Conservation (phyloP, 108 stramenopile genomes). For the Nitzschia palea region DNA sequence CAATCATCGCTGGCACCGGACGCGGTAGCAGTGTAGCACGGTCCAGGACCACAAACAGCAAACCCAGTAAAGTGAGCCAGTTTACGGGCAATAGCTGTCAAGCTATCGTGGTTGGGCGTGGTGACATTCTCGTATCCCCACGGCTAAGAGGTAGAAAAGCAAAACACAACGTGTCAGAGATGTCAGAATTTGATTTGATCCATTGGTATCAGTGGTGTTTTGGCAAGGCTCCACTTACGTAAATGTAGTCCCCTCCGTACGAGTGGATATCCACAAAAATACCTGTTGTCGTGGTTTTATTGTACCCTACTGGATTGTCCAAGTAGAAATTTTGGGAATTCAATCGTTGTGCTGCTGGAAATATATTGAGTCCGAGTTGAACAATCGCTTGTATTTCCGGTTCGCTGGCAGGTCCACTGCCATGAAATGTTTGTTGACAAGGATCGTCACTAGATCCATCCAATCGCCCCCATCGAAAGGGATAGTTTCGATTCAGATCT, state of each 20-base stretch:
- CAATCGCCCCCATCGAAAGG: conserved; percentile 45
- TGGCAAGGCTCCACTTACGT: no score
- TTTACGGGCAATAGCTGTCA: conserved; percentile 37
- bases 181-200: no score
- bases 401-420: conserved; percentile 37
- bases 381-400: conserved; percentile 49
- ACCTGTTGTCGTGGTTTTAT: conserved; percentile 21
- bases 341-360: conserved; percentile 41
- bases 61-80: conserved; percentile 25
- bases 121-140: conserved; percentile 40
- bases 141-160: no score
- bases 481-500: conserved; percentile 65
- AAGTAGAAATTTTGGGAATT: background rate
- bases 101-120: conserved; percentile 36
- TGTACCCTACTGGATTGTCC: conserved; percentile 2
- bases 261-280: conserved; percentile 54
- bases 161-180: no score
- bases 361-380: conserved; percentile 37
- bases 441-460: conserved; percentile 30
- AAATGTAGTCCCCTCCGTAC: conserved; percentile 35
- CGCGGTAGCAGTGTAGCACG: conserved; percentile 19
- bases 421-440: conserved; percentile 38
- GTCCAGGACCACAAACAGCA: conserved; percentile 29
- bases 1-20: conserved; percentile 45
- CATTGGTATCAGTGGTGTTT: no score